Evolutionary conservation across 2,329 filamentous ascomycete species (phyloP).

Genomic region (Dothideomycetidae sp.): DNA sequence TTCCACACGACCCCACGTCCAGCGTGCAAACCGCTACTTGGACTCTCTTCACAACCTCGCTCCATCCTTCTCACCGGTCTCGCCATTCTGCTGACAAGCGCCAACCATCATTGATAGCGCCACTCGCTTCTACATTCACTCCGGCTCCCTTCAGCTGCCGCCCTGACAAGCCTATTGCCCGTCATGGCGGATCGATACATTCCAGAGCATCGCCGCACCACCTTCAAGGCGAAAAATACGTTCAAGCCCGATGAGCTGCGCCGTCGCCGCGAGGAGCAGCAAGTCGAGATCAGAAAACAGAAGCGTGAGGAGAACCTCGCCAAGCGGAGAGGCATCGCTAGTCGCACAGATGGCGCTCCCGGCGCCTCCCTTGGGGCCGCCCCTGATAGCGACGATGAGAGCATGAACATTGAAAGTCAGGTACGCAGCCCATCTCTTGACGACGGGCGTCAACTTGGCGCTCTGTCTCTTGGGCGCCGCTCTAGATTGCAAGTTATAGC

Average conservation of each 20-base stretch:
- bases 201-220: conserved; percentile 94
- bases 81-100: too few relatives aligned
- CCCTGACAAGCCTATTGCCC: background rate
- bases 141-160: background rate
- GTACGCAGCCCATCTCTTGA: conserved; percentile 42
- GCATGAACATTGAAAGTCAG: conserved; percentile 87
- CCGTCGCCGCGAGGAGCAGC: conserved; percentile 94
- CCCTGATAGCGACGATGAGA: conserved; percentile 95
- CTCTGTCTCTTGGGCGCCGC: too few relatives aligned
- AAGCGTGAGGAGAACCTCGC: conserved; percentile 98
- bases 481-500: too few relatives aligned
- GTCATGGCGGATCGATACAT: conserved; percentile 98
- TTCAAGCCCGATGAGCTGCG: conserved; percentile 99
- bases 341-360: conserved; percentile 53
- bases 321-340: conserved; percentile 88
- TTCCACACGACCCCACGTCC: background rate
- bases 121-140: too few relatives aligned
- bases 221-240: conserved; percentile 98
- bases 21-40: background rate
- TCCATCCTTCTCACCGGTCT: background rate
- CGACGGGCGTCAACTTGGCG: too few relatives aligned
- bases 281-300: conserved; percentile 96
- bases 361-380: conserved; percentile 75
- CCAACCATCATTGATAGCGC: too few relatives aligned
- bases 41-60: background rate